Conservation (phyloP, 176 grass and related monocot genomes). For the Typha latifolia region DNA sequence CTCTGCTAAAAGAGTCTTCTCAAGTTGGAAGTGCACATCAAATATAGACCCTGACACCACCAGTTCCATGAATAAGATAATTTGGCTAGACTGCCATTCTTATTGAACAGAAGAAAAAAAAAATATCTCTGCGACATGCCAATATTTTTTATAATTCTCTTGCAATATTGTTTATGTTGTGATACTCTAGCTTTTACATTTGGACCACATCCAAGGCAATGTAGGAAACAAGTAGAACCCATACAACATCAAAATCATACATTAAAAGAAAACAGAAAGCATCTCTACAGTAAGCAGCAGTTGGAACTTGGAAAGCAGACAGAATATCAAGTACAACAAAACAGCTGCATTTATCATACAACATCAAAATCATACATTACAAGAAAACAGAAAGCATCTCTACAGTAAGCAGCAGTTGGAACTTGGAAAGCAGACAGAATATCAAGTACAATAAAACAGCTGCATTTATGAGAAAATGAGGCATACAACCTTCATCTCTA, state of each 20-base stretch:
- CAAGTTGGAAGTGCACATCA: background rate
- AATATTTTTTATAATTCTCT: background rate
- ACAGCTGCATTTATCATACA: background rate
- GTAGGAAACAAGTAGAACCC: background rate
- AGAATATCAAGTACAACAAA: background rate
- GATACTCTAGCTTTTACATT: background rate
- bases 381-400: background rate
- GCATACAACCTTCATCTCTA: too few relatives aligned
- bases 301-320: background rate
- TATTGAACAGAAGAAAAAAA: background rate
- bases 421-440: background rate
- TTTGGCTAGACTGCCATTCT: background rate
- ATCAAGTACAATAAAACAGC: background rate
- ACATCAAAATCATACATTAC: background rate
- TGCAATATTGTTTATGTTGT: background rate
- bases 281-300: too few relatives aligned
- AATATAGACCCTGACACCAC: background rate
- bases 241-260: background rate
- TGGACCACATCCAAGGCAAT: background rate
- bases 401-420: background rate
- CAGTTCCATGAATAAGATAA: background rate
- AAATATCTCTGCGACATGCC: background rate
- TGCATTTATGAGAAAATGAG: background rate
- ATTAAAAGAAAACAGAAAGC: background rate
- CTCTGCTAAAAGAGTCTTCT: background rate